These are phyloP conservation scores for Symbiodinium pilosum DNA, from an alignment of 73 alveolate genomes.

Conservation along the genomic window DNA sequence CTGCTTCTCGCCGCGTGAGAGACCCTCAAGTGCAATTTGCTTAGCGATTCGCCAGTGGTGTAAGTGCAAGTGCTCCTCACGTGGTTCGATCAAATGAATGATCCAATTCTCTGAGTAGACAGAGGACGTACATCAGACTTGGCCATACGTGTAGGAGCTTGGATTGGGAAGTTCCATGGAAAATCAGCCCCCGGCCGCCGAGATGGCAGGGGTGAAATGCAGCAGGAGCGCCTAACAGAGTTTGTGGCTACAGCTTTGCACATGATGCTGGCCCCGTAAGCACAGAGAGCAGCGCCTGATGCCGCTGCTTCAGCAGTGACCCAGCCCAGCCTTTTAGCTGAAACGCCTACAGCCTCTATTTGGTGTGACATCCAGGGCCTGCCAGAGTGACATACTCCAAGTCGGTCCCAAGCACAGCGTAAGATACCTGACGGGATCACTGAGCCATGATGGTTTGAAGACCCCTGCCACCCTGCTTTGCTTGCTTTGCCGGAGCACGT, in stretches of 20 bases:
- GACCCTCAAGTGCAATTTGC: not conserved
- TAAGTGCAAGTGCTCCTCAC: too few species aligned
- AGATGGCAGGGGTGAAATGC: conserved; percentile 39
- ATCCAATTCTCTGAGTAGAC: too few species aligned
- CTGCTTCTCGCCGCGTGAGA: conserved; percentile 36
- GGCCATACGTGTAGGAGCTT: too few species aligned
- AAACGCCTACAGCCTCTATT: not conserved
- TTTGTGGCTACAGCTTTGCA: not conserved
- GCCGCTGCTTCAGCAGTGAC: conserved; percentile 42
- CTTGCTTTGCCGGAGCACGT: not conserved
- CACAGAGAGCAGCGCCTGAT: conserved; percentile 18
- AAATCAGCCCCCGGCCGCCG: not conserved
- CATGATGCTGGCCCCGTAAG: not conserved
- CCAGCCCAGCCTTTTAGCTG: conserved; percentile 58
- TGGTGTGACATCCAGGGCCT: not conserved
- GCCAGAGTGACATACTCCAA: conserved; percentile 60
- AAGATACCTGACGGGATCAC: conserved; percentile 5
- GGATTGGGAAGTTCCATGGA: too few species aligned
- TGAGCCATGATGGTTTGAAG: not conserved
- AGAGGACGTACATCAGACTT: too few species aligned
- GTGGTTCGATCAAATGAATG: too few species aligned
- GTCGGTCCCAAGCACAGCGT: conserved; percentile 42
- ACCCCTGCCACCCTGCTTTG: not conserved
- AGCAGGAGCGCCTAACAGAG: conserved; percentile 21
- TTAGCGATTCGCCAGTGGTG: too few species aligned